Base-by-base conservation (phyloP, 805 yeast species). In the Saccharomycopsis sp. region DNA sequence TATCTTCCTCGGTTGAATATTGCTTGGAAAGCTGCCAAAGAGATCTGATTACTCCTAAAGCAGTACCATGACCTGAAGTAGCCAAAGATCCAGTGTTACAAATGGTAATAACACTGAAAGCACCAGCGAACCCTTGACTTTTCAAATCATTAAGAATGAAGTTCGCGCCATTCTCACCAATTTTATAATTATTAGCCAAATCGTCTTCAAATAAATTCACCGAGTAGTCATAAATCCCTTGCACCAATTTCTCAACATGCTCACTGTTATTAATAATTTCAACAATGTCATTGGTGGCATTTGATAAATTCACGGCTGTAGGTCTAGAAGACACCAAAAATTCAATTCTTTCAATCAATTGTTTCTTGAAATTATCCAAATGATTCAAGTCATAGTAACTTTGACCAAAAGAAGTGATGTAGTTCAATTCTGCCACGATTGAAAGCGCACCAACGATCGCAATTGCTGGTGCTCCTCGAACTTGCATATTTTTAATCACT, bases 381-480 rank as follows among this genome's bases (percentile, higher is more conserved):
- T 59, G 56, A 1, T 54, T 45, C 22, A 59, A 41, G 48, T 67
- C 69, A 43, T 67, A 65, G 33, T 44, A 60, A 20, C 52, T 47
- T 40, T 62, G 67, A 34, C 56, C 60, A 3, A 56, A 50, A 28
- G 50, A 59, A 40, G 66, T 39, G 45, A 45, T 57, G 56, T 58
- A 55, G 45, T 63, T 64, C 2, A 77, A 62, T 53, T 90, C 96
- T n/a, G 84, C 78, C 1, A 85, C 81, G 2, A 90, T 74, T 2
- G 96, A 76, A 48, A 89, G 72, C 1, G 88, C 79, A 4, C 96
- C 97, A 2, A 90, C 97, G 47, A 90, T 85, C 51, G 97, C 97
- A 59, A 90, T 90, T 1, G 97, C 97, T 0, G 98, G 98, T 0
- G 98, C 98, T 31, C 98, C 98, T 60, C 98, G 73, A 3, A 94